Evolutionary conservation across 495 filamentous ascomycete genomes (phyloP), one percentile per base, ranked within the genome.

Genomic region (Diplogelasinospora grovesii): DNA sequence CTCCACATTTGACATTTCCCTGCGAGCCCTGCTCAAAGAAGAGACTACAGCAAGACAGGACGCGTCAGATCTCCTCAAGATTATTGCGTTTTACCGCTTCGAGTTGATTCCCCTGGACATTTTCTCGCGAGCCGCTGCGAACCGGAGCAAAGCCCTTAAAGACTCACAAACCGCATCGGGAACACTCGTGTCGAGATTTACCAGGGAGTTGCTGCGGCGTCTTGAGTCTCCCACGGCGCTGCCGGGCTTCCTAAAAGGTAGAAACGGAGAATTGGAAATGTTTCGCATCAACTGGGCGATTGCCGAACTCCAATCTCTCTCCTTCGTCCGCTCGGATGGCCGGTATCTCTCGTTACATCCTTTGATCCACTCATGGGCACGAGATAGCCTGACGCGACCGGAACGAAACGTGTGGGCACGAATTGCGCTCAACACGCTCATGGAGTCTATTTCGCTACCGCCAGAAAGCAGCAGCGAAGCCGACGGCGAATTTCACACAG

Each of bases 321-420:
- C 31, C 1, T 36, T 43, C 19, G 29, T 43, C 10, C 30, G 41
- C 21, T 36, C 6, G 8, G 41, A 43, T 16, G 41, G 31, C 0
- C 35, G 36, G 14, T 43, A 27, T 24, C 20, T 43, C 16, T 43
- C 41, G 9, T 32, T 43, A 0, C 41, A 43, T 23, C 41, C 41
- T 5, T 19, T 43, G 14, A 43, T 36, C 23, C 41, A 43, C 32
- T 23, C 30, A 3, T 43, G 41, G 41, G 30, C 41, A 2, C 30
- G 41, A 1, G 31, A 43, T 15, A 35, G 21, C 13, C 41, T 43
- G 10, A 28, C 14, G 3, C 4, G 2, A 22, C 10, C 3, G 5
- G 14, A 43, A 9, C 7, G 16, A 14, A 30, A 22, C 15, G 5
- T 36, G n/a, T 43, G 41, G 41, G 9, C 41, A 7, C 19, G 31